phyloP scores from a whole-genome alignment of 139 green algal genomes.

The Nannochloris sp. region DNA sequence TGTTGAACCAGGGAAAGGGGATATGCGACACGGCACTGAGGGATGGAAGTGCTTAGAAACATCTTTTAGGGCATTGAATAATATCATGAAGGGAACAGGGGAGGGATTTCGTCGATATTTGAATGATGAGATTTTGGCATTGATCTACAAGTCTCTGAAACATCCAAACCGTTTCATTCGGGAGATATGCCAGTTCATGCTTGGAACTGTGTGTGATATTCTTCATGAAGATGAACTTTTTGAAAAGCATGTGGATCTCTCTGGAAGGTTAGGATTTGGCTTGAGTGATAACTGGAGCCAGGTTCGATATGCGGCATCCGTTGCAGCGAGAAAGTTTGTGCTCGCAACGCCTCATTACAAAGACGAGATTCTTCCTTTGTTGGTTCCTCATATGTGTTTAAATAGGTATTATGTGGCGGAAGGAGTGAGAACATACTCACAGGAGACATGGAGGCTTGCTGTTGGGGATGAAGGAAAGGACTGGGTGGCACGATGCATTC shows the following conservation, averaged over 20 bases:
- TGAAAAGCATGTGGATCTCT: slow-evolving; percentile 7
- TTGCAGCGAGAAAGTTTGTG: slow-evolving; percentile 64
- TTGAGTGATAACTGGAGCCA: slow-evolving; percentile 85
- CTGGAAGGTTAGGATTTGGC: slow-evolving; percentile 17
- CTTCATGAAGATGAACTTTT: slow-evolving; percentile 20
- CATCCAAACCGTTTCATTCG: slow-evolving; percentile 89
- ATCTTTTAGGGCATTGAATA: slow-evolving; percentile 44
- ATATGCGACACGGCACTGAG: slow-evolving; percentile 80
- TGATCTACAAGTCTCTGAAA: slow-evolving; percentile 40
- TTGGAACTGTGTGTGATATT: slow-evolving; percentile 44
- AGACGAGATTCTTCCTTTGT: slow-evolving; percentile 34
- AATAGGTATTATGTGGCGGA: slow-evolving; percentile 93
- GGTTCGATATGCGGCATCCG: slow-evolving; percentile 70
- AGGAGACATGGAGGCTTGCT: slow-evolving; percentile 66
- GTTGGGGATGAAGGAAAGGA: slow-evolving; percentile 52
- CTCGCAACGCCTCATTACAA: slow-evolving; percentile 12
- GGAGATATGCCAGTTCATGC: slow-evolving; percentile 51
- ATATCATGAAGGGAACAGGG: slow-evolving; percentile 50
- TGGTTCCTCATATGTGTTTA: slow-evolving; percentile 81
- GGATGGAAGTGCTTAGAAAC: slow-evolving; percentile 86
- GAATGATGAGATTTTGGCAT: slow-evolving; percentile 16
- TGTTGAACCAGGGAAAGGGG: slow-evolving; percentile 47
- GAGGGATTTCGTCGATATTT: slow-evolving; percentile 24
- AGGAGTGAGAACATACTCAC: slow-evolving; percentile 71
- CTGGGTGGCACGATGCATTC: slow-evolving; percentile 40